A percentile compares a stretch with the other conserved stretches of the same genome.
Evolutionary conservation across 345 rosid species (phyloP).

Genomic region (Eucalyptus curtisii): DNA sequence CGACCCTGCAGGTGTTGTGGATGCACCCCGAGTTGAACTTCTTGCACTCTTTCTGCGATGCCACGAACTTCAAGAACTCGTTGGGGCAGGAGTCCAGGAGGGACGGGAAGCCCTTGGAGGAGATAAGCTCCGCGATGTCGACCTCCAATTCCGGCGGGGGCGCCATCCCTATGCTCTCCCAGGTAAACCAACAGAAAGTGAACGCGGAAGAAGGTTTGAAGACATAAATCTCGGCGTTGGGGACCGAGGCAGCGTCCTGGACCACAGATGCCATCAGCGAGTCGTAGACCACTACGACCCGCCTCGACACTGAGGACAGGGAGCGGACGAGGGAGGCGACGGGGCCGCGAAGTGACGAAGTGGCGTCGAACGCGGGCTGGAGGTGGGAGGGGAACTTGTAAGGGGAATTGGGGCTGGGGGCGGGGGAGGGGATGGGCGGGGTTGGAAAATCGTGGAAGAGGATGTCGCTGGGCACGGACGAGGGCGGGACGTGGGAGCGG

Average conservation of each 20-base stretch:
- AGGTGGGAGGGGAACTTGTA: slow-evolving; percentile 6
- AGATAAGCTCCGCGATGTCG: neutral
- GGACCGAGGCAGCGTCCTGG: neutral
- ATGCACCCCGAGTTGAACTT: neutral
- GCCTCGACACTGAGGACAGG: neutral
- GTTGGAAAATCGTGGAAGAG: slow-evolving; percentile 3
- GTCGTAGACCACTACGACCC: neutral
- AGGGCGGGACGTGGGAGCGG: neutral
- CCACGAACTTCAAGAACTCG: slow-evolving; percentile 7
- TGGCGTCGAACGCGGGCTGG: neutral
- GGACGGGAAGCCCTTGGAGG: neutral
- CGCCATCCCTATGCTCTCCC: neutral
- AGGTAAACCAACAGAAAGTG: neutral
- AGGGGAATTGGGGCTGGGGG: slow-evolving; percentile 1
- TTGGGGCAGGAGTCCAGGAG: slow-evolving; percentile 1
- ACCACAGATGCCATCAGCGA: neutral
- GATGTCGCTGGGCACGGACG: neutral
- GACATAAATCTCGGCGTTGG: neutral
- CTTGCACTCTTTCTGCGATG: neutral
- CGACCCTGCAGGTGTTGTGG: neutral
- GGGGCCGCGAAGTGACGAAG: neutral
- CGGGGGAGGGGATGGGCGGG: slow-evolving; percentile 1
- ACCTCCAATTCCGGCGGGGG: neutral
- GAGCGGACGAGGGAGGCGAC: neutral
- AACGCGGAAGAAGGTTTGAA: slow-evolving; percentile 1